Evolutionary conservation across 331 rosid genomes (phyloP).

Genomic region (Malus hybrid): DNA sequence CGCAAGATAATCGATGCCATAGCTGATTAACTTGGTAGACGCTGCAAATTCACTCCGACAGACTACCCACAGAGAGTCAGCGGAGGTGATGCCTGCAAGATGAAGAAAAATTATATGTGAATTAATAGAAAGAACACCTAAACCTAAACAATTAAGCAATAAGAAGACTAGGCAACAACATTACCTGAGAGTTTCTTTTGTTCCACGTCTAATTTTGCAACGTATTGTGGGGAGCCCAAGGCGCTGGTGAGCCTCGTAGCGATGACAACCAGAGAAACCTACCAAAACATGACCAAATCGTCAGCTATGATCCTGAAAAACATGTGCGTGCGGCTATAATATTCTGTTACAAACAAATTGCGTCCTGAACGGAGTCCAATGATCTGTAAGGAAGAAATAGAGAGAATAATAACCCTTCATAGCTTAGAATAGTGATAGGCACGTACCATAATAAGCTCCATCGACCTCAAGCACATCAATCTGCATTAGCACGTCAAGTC

Average conservation of each 20-base stretch:
- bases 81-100: slow-evolving; percentile 89
- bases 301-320: background rate
- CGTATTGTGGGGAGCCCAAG: slow-evolving; percentile 90
- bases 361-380: background rate
- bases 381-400: background rate
- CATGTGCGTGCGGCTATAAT: background rate
- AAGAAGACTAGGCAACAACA: background rate
- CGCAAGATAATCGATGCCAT: background rate
- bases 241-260: slow-evolving; percentile 87
- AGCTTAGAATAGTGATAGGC: background rate
- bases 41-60: background rate
- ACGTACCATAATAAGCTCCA: slow-evolving; percentile 82
- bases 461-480: slow-evolving; percentile 96
- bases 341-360: background rate
- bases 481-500: slow-evolving; percentile 30
- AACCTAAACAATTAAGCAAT: background rate
- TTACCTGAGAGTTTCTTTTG: slow-evolving; percentile 82
- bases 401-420: background rate
- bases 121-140: background rate
- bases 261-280: slow-evolving; percentile 98
- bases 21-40: background rate
- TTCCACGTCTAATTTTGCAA: slow-evolving; percentile 88
- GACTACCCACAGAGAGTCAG: slow-evolving; percentile 4
- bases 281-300: background rate
- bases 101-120: background rate